Conservation (phyloP, 371 early-diverging fungal species). For the Zychaea mexicana region DNA sequence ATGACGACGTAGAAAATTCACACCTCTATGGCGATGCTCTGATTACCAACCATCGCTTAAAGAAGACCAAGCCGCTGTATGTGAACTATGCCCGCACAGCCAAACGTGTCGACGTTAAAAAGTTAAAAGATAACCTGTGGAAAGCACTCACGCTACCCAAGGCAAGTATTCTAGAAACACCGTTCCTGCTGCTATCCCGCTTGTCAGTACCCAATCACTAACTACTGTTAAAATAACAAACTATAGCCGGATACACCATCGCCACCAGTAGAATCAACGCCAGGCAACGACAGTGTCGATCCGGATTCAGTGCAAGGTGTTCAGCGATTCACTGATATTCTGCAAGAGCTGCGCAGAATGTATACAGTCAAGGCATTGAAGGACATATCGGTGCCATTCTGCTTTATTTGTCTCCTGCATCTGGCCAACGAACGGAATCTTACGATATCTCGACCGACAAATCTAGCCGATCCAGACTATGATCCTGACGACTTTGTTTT, state of each 20-base stretch:
- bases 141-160: constrained; percentile 37
- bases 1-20: constrained; percentile 26
- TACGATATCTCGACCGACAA: constrained; percentile 17
- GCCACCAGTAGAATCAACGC: background rate
- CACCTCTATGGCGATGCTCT: constrained; percentile 38
- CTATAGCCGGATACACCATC: background rate
- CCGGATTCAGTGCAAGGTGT: constrained; percentile 49
- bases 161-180: constrained; percentile 5
- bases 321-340: constrained; percentile 73
- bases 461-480: constrained; percentile 1
- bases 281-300: background rate
- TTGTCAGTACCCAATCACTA: background rate
- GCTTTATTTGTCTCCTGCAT: constrained; percentile 96
- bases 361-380: constrained; percentile 79
- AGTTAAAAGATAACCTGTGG: constrained; percentile 96
- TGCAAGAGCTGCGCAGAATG: constrained; percentile 65
- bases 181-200: background rate
- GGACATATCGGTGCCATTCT: constrained; percentile 94
- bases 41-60: constrained; percentile 45
- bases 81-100: constrained; percentile 87
- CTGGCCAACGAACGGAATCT: constrained; percentile 93
- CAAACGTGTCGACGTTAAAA: constrained; percentile 94
- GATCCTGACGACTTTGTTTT: constrained; percentile 43
- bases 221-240: background rate
- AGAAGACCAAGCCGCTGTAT: constrained; percentile 69